phyloP scores from a whole-genome alignment of 192 early-diverging fungal genomes.

The Podila epigama region DNA sequence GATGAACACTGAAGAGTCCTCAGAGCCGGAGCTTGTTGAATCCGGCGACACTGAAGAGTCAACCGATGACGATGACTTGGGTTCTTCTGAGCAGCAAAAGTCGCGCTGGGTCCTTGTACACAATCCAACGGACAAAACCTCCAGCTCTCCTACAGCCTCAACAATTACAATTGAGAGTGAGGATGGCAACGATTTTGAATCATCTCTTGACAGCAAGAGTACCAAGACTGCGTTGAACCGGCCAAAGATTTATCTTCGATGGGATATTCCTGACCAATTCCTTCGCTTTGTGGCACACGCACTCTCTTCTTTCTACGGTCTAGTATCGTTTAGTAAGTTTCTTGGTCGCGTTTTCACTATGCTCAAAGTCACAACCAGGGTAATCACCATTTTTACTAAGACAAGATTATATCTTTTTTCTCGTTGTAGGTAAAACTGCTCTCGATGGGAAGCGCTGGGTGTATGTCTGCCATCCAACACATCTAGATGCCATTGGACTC shows the following conservation, averaged over 20 bases:
- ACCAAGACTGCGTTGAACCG: conserved; percentile 2
- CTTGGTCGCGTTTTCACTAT: not conserved
- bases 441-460: conserved; percentile 41
- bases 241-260: conserved; percentile 41
- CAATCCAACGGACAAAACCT: not conserved
- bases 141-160: not conserved
- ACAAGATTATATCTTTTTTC: not conserved
- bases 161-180: not conserved
- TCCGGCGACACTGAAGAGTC: not conserved
- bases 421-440: conserved; percentile 34
- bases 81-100: not conserved
- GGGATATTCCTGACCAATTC: conserved; percentile 59
- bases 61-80: not conserved
- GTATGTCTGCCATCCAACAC: conserved; percentile 49
- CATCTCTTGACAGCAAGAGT: not conserved
- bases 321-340: conserved; percentile 61
- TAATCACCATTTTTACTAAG: not conserved
- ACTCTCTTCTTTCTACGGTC: conserved; percentile 54
- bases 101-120: conserved; percentile 26
- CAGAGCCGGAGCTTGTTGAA: not conserved
- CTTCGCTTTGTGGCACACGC: conserved; percentile 57
- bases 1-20: not conserved
- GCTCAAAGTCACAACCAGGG: no score
- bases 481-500: conserved; percentile 29
- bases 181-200: conserved; percentile 7